A percentile compares a stretch with the other conserved stretches of the same genome.
These are phyloP conservation scores for Phytophthora europaea DNA, from an alignment of 352 stramenopile genomes.

Conservation along the genomic window DNA sequence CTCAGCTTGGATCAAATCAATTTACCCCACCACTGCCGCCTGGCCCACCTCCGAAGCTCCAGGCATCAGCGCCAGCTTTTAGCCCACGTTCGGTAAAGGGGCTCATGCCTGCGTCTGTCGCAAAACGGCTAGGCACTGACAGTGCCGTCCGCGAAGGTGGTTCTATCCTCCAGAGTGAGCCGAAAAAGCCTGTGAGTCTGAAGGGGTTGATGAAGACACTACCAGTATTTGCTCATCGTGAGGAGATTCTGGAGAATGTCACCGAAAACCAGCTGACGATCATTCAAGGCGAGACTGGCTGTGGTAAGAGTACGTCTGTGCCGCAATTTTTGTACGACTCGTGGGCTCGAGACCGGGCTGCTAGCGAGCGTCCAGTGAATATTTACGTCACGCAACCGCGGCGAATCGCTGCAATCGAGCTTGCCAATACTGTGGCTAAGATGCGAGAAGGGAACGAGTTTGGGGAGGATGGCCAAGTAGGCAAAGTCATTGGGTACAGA, in stretches of 20 bases:
- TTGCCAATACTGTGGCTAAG: conserved; percentile 92
- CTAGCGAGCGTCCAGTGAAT: conserved; percentile 77
- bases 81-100: conserved; percentile 34
- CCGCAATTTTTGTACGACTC: conserved; percentile 94
- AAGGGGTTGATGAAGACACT: conserved; percentile 78
- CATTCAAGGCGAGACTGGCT: conserved; percentile 95
- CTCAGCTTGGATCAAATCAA: background rate
- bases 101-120: conserved; percentile 54
- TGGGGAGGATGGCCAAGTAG: conserved; percentile 65
- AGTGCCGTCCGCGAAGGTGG: conserved; percentile 32
- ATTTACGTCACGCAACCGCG: conserved; percentile 97
- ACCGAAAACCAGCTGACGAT: conserved; percentile 90
- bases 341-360: conserved; percentile 41
- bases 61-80: conserved; percentile 29
- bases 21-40: conserved; percentile 29
- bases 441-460: conserved; percentile 91
- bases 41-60: conserved; percentile 9
- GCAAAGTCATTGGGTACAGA: conserved; percentile 80
- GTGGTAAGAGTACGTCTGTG: conserved; percentile 97
- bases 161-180: conserved; percentile 11
- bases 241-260: conserved; percentile 91
- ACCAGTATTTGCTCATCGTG: conserved; percentile 89
- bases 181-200: conserved; percentile 39
- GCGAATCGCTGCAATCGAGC: conserved; percentile 93
- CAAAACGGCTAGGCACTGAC: conserved; percentile 43